These are phyloP conservation scores for Penicillium brevicompactum DNA, from an alignment of 2,329 filamentous ascomycete genomes.

Conservation along the genomic window DNA sequence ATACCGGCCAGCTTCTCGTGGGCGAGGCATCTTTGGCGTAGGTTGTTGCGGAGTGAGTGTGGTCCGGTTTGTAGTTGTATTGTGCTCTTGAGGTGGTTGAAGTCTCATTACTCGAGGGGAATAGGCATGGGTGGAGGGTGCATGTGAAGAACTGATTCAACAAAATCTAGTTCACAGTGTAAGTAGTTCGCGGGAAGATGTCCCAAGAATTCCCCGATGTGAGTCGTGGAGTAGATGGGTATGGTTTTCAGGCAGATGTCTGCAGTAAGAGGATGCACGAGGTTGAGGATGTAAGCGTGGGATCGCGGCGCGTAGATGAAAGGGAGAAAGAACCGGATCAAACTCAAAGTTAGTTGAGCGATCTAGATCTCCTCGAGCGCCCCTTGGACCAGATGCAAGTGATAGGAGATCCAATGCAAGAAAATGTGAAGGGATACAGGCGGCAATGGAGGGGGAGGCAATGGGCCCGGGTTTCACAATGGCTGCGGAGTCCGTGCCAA, in stretches of 20 bases:
- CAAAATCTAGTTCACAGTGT: conserved; percentile 6
- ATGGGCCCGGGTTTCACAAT: conserved; percentile 22
- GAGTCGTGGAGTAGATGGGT: neutral
- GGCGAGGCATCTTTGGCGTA: conserved; percentile 38
- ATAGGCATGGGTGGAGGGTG: conserved; percentile 18
- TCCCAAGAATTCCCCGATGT: neutral
- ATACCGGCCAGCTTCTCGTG: conserved; percentile 37
- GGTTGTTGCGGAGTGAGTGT: conserved; percentile 4
- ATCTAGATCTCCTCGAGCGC: conserved; percentile 6
- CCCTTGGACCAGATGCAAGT: conserved; percentile 5
- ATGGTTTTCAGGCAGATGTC: neutral
- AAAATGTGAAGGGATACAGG: conserved; percentile 17
- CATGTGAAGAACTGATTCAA: conserved; percentile 10
- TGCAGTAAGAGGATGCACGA: conserved; percentile 3
- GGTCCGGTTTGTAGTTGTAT: conserved; percentile 13
- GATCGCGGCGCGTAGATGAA: neutral
- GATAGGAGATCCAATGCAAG: conserved; percentile 10
- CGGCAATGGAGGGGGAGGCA: conserved; percentile 25
- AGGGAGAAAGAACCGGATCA: neutral
- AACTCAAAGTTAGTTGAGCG: conserved; percentile 1
- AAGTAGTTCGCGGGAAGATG: conserved; percentile 1
- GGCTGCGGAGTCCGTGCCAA: conserved; percentile 25
- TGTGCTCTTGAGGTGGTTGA: conserved; percentile 15
- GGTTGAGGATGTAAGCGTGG: conserved; percentile 3
- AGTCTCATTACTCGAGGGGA: conserved; percentile 22